Base-by-base conservation (phyloP, 1,284 basidiomycete genomes). In the Leccinum subatratum region DNA sequence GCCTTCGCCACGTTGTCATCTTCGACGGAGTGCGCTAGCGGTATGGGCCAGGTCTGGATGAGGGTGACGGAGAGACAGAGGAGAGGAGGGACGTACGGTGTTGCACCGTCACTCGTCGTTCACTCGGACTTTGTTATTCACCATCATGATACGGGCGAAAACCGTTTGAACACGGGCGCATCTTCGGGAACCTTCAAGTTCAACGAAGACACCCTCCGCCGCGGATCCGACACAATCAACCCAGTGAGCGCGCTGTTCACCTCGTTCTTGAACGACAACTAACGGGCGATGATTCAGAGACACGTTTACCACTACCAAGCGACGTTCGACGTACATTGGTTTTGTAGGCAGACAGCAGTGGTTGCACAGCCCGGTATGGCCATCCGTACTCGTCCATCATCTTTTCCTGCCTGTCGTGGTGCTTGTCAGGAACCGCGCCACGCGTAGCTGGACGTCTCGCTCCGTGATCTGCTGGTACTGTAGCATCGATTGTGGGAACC, bases 351-450 rank as follows among this genome's bases (percentile, higher is more conserved):
- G 79, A 70, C 51, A 77, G 72, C 65, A 87, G 75, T 8, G 81
- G 79, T 22, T 76, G 70, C 28, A 81, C 80, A 67, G 82, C 79
- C 65, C 79, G 77, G 78, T 78, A 85, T 0, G 79, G 79, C 88
- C 88, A 90, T 1, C 75, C 75, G 72, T 79, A 86, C 63, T 85
- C 79, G 16, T 67, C 72, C 72, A 83, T 71, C 80, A 85, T 83
- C 68, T 72, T 80, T 62, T 87, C 86, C 71, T 81, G 79, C 58
- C 76, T 14, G 65, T 62, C 9, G 66, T 66, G 56, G 83, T 77
- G 1, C 78, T 71, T 11, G 75, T 71, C 57, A 90, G 74, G 70
- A 86, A 89, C 63, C 77, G 78, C 9, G 85, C 86, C 7, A 84
- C 77, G 3, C 84, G 82, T 25, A 84, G 71, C 74, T 85, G 82